A percentile compares a stretch with the other conserved stretches of the same genome.
Evolutionary conservation across 768 basidiomycete genomes (phyloP).

Genomic region (Lactarius sp.): DNA sequence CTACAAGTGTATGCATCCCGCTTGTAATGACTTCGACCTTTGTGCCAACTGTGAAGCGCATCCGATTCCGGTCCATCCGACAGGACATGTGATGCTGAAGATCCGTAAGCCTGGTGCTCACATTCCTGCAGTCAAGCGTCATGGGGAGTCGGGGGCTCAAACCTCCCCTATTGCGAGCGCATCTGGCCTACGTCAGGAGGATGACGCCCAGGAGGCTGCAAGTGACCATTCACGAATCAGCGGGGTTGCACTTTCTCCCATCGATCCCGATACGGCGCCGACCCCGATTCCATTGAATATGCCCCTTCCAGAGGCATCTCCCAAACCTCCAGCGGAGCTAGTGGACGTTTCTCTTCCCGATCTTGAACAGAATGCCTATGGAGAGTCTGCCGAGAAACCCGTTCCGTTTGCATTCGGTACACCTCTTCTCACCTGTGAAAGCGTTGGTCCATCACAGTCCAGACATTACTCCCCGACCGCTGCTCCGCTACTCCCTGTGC

Average conservation of each 20-base stretch:
- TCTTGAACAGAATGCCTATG: not conserved
- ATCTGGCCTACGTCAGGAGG: not conserved
- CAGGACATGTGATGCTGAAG: slow-evolving; percentile 70
- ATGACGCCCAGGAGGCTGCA: not conserved
- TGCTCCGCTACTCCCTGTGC: slow-evolving; percentile 18
- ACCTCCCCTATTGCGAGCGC: not conserved
- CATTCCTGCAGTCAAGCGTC: slow-evolving; percentile 40
- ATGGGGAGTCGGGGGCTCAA: slow-evolving; percentile 23
- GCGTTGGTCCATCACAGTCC: not conserved
- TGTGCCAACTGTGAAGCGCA: slow-evolving; percentile 75
- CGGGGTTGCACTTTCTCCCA: not conserved
- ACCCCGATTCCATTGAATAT: slow-evolving; percentile 3
- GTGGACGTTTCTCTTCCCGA: slow-evolving; percentile 3
- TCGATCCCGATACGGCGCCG: not conserved
- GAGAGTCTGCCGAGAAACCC: not conserved
- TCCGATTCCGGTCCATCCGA: slow-evolving; percentile 71
- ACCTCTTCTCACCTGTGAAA: not conserved
- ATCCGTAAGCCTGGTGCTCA: slow-evolving; percentile 49
- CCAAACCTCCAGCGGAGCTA: slow-evolving; percentile 1
- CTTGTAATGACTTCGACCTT: slow-evolving; percentile 77
- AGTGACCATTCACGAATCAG: not conserved
- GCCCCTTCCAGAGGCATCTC: not conserved
- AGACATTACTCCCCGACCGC: not conserved
- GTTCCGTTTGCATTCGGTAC: not conserved
- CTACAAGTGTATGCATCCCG: slow-evolving; percentile 82